Base-by-base conservation (phyloP, 176 grass and related monocot species). In the Lolium perenne region DNA sequence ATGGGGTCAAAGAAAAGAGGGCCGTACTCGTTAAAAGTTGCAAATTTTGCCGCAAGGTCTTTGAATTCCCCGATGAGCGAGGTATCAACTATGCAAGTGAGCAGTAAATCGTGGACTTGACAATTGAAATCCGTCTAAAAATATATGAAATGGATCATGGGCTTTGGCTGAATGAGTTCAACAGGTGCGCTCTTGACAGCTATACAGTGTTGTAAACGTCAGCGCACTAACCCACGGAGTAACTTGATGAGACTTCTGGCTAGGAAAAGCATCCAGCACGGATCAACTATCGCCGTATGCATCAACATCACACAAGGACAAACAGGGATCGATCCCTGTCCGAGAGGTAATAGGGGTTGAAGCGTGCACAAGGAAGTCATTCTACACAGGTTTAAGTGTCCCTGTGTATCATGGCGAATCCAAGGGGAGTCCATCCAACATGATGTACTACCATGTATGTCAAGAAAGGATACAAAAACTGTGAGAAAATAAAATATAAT, bases 301-400 rank as follows among this genome's bases (percentile, higher is more conserved):
- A 70, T 88, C 86, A 20, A 62, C 49, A n/a, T 85, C 57, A 80
- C n/a, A 53, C 0, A 55, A 32, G 63, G 40, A 26, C 26, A 10
- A 57, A 16, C 80, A 57, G 22, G 41, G 12, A 21, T 21, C 5
- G 17, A 43, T 15, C 20, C 14, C n/a, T 18, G 15, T 56, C 61
- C 9, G 53, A 50, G 23, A n/a, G 25, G 20, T 12, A 40, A 59
- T 22, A 58, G 29, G 73, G 10, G 43, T 78, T 77, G 70, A 82
- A 71, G 71, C 53, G 10, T 71, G 51, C 60, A 71, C 14, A 73
- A 47, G 55, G 5, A 73, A 78, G 69, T 26, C 69, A 68, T 59
- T n/a, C 49, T 59, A 38, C 77, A 68, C 77, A 81, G 10, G 25
- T 15, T 35, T 4, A 55, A 47, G 18, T 25, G 48, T 25, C 68